Evolutionary conservation across 2,329 filamentous ascomycete species (phyloP), one percentile per base, ranked within the genome.

Genomic region (Aspergillus luchuensis): DNA sequence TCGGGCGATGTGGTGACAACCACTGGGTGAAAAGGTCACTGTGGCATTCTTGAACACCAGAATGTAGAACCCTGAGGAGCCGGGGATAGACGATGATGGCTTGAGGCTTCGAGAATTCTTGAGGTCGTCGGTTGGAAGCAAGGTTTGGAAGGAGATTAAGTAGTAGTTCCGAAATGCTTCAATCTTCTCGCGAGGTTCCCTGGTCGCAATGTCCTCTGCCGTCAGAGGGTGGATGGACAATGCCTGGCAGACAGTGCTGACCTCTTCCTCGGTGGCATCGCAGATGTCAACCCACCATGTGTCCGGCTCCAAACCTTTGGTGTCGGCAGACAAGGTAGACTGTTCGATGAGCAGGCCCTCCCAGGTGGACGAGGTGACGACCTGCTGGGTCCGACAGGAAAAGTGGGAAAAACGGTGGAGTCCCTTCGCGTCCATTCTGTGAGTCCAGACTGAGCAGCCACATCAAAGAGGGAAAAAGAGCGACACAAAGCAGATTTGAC

Each of bases 261-360:
- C 87, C 72, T 98, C 95, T 61, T 94, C 90, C 70, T 92, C 90
- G 0, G 89, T 92, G 1, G 93, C 91, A 66, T 91, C 91, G 72
- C 92, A 89, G 74, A 97, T 88, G 70, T 98, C 96, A 39, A 99
- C 83, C 95, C 95, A 99, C 92, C 93, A 98, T 11, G 95, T 91
- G 65, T 60, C 58, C 10, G 4, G 30, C 66, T 57, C 4, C 65
- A 58, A 17, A 60, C 64, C 1, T 61, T 57, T 49, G 43, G 60
- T 28, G 60, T 64, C 56, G 60, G 64, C 28, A 63, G 56, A n/a
- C 64, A 61, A 4, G 57, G 56, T 25, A 4, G 62, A 49, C 13
- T 58, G 63, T 1, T 38, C 15, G 3, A 63, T 59, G 19, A 70
- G 66, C 10, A 71, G 56, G 3, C 50, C 64, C 2, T 66, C 66